These are phyloP conservation scores for Cenchrus fungigraminus DNA, from an alignment of 176 grass and related monocot species.

Conservation along the genomic window DNA sequence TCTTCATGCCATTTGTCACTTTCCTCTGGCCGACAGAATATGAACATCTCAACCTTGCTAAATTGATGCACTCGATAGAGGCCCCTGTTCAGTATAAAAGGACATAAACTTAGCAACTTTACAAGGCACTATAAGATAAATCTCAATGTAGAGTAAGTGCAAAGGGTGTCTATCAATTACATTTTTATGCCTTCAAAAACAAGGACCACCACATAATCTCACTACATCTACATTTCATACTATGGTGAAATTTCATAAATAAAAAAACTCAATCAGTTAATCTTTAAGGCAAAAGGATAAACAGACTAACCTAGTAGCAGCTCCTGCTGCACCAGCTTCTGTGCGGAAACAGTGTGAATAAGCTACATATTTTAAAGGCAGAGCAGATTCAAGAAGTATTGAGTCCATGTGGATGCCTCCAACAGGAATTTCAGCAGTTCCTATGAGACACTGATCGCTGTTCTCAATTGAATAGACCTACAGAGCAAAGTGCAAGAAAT, in stretches of 20 bases:
- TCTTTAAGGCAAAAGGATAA: slow-evolving; percentile 9
- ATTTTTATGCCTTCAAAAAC: background rate
- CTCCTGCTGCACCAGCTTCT: slow-evolving; percentile 87
- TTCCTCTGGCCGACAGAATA: slow-evolving; percentile 86
- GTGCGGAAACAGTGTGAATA: slow-evolving; percentile 98
- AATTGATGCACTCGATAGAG: slow-evolving; percentile 97
- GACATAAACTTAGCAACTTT: slow-evolving; percentile 15
- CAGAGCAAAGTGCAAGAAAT: background rate
- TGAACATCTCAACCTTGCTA: slow-evolving; percentile 99
- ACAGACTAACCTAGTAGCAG: slow-evolving; percentile 67
- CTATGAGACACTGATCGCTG: slow-evolving; percentile 96
- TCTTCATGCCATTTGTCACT: slow-evolving; percentile 87
- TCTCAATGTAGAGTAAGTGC: background rate
- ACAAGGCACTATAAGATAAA: background rate
- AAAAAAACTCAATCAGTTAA: background rate
- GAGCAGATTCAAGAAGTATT: slow-evolving; percentile 67
- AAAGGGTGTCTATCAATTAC: background rate
- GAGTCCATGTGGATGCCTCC: slow-evolving; percentile 98
- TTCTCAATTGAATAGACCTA: slow-evolving; percentile 95
- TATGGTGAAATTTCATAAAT: slow-evolving; percentile 25
- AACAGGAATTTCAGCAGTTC: slow-evolving; percentile 96
- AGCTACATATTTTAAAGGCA: slow-evolving; percentile 96
- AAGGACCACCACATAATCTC: background rate
- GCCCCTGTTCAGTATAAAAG: slow-evolving; percentile 61
- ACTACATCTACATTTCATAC: background rate